phyloP scores from a whole-genome alignment of 108 stramenopile genomes.

The Chaetoceros muelleri region DNA sequence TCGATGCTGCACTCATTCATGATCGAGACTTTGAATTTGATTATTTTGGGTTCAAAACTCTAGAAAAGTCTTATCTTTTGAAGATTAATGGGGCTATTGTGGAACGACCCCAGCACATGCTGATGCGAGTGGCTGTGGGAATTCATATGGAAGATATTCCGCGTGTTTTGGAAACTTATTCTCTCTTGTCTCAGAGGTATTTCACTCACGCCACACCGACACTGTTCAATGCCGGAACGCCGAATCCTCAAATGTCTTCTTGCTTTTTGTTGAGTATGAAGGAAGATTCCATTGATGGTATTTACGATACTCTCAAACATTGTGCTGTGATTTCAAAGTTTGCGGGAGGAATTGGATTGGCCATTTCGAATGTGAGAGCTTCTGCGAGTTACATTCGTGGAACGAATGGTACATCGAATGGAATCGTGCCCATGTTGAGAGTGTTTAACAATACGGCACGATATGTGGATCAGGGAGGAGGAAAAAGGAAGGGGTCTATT shows the following conservation, averaged over 20 bases:
- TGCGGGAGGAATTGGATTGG: constrained; percentile 97
- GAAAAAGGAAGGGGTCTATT: constrained; percentile 97
- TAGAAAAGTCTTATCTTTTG: constrained; percentile 94
- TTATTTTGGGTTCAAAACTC: constrained; percentile 99
- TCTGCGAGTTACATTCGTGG: constrained; percentile 91
- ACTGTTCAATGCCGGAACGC: constrained; percentile 96
- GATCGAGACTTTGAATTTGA: constrained; percentile 94
- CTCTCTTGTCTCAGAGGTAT: constrained; percentile 85
- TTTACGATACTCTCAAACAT: constrained; percentile 98
- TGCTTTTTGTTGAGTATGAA: constrained; percentile 96
- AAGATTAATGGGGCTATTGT: constrained; percentile 86
- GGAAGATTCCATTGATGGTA: constrained; percentile 97
- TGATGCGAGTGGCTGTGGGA: constrained; percentile 97
- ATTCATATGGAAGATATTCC: constrained; percentile 94
- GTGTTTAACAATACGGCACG: constrained; percentile 99
- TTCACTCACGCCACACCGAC: constrained; percentile 99
- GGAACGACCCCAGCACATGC: constrained; percentile 97
- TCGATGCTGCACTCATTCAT: constrained; percentile 84
- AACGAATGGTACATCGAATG: constrained; percentile 97
- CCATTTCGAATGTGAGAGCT: constrained; percentile 93
- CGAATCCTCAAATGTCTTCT: constrained; percentile 93
- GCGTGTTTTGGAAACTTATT: constrained; percentile 90
- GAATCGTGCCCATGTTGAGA: constrained; percentile 99
- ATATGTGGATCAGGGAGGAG: constrained; percentile 98
- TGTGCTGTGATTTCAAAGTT: constrained; percentile 98